A percentile compares a stretch with the other conserved stretches of the same genome.
Evolutionary conservation across 2,329 filamentous ascomycete species (phyloP).

Genomic region (Cladosporium sp.): DNA sequence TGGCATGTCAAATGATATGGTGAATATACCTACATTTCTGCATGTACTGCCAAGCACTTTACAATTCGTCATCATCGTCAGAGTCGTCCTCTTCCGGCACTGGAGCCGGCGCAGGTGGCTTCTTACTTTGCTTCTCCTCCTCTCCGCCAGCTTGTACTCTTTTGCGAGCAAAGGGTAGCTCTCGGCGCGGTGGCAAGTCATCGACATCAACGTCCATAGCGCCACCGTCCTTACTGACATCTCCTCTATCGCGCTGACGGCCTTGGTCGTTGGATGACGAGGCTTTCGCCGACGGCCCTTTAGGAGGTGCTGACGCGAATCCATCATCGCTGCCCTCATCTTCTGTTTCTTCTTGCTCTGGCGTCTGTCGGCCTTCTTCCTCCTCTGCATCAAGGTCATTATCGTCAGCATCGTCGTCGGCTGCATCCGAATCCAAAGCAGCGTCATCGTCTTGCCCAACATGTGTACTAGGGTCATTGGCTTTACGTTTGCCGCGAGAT

Average conservation of each 20-base stretch:
- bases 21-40: neutral
- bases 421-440: neutral
- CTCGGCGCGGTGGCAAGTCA: conserved; percentile 18
- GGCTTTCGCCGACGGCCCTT: neutral
- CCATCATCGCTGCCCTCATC: conserved; percentile 24
- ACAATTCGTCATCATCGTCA: conserved; percentile 33
- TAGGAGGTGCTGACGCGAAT: conserved; percentile 9
- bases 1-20: neutral
- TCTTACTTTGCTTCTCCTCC: conserved; percentile 14
- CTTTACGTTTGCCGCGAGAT: conserved; percentile 31
- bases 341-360: conserved; percentile 20
- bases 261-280: neutral
- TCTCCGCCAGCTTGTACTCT: conserved; percentile 14
- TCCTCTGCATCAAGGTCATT: conserved; percentile 40
- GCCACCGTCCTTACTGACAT: neutral
- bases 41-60: neutral
- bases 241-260: neutral
- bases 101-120: neutral
- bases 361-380: conserved; percentile 33
- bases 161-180: conserved; percentile 20
- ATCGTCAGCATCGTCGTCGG: conserved; percentile 39
- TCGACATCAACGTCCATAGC: conserved; percentile 16
- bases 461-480: conserved; percentile 42
- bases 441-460: conserved; percentile 31
- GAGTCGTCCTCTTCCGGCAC: conserved; percentile 24